Base-by-base conservation (phyloP, 164 flowering plant genomes). In the Stephania japonica region DNA sequence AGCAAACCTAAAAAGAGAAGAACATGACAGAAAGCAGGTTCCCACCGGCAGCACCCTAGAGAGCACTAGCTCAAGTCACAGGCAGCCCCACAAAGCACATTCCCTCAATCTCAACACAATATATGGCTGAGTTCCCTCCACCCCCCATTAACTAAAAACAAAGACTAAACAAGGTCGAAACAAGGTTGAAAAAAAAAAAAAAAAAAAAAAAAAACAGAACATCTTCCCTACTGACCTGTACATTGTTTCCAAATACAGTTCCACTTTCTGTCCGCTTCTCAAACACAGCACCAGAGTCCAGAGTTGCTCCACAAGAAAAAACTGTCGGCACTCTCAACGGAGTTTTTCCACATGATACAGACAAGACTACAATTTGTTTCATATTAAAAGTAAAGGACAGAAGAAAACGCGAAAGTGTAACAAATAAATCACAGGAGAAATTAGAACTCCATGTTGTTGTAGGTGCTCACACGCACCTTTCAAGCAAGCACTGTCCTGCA, bases 221-320 rank as follows among this genome's bases (percentile, higher is more conserved):
- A 56, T 56, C 62, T 19, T 56, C 62, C 62, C 62, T 56, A 56
- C 62, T 7, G 62, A 56, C 62, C 62, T 56, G 62, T 56, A 56
- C 62, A 56, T 56, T 56, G 62, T 14, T 56, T 56, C 61, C 21
- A 53, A n/a, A 53, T 53, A 56, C 62, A 56, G 62, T 56, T 56
- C 16, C 62, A 56, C 62, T 18, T 18, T 47, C 53, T 56, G 62
- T 14, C 62, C 19, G 62, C 7, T 16, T 56, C 16, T 56, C 62
- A 56, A 56, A 56, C 62, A 56, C 62, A 56, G 62, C 62, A 56
- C 62, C 62, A 56, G 53, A 18, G 62, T 56, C 53, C 53, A 47
- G 13, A 18, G 62, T 56, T 56, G 62, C 62, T 56, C 62, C 62
- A 56, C 62, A 56, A 56, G 62, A 56, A 56, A 56, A 56, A 47